Percentiles rank a stretch among this genome's conserved stretches.
Evolutionary conservation across 129 eudicot genomes (phyloP).

Genomic region (Scalesia atractyloides): DNA sequence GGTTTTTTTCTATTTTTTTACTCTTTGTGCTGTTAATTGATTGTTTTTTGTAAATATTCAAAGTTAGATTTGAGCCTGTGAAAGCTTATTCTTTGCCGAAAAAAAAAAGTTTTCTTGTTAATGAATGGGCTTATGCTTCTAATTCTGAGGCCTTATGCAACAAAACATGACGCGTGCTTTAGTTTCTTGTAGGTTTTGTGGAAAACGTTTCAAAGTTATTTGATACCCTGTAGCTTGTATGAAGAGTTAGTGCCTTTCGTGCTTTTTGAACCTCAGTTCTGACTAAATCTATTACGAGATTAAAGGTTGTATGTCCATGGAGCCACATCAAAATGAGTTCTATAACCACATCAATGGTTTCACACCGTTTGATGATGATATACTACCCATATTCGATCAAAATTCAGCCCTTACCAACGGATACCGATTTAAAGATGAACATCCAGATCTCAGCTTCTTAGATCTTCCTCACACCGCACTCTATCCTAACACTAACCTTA

Average conservation of each 20-base stretch:
- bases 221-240: neutral
- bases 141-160: constrained; percentile 11
- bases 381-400: constrained; percentile 50
- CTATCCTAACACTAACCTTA: constrained; percentile 33
- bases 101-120: no score
- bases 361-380: constrained; percentile 35
- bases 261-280: constrained; percentile 21
- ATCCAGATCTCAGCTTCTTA: constrained; percentile 51
- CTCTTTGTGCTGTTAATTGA: no score
- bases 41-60: no score
- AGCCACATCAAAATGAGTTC: constrained; percentile 36
- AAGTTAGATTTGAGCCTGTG: no score
- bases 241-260: constrained; percentile 20
- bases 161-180: neutral
- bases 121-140: neutral
- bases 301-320: constrained; percentile 50
- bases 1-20: constrained; percentile 1
- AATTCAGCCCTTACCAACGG: constrained; percentile 34
- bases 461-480: constrained; percentile 41
- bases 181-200: constrained; percentile 16
- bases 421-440: constrained; percentile 41
- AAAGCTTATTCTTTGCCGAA: neutral
- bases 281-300: constrained; percentile 2
- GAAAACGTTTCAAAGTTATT: neutral
- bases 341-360: constrained; percentile 41